A percentile compares a stretch with the other conserved stretches of the same genome.
These are phyloP conservation scores for Fusarium duplospermum DNA, from an alignment of 2,329 filamentous ascomycete genomes.

Conservation along the genomic window DNA sequence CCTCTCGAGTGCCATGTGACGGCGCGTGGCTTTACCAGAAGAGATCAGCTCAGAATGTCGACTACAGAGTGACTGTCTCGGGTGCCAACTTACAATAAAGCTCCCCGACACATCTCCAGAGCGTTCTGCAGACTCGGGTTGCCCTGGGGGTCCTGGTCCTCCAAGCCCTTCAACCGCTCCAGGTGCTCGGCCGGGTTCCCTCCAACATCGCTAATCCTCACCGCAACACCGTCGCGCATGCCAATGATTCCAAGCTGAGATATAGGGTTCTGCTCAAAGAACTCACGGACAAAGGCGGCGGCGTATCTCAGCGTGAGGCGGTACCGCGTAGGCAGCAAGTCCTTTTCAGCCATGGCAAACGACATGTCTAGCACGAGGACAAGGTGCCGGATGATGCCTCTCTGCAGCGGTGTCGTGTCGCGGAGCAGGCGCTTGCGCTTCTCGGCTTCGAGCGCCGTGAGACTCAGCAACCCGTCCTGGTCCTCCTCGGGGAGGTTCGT, in stretches of 20 bases:
- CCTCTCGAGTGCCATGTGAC: constrained; percentile 91
- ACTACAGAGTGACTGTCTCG: neutral
- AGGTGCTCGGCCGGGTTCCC: constrained; percentile 93
- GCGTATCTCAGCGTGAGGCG: constrained; percentile 85
- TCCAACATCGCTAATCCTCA: constrained; percentile 87
- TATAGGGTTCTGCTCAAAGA: constrained; percentile 98
- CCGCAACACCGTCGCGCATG: constrained; percentile 91
- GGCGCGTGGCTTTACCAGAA: constrained; percentile 77
- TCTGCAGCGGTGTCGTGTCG: constrained; percentile 94
- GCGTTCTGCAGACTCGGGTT: constrained; percentile 91
- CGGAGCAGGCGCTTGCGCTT: constrained; percentile 85
- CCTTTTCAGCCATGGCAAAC: constrained; percentile 94
- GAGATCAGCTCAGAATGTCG: constrained; percentile 3
- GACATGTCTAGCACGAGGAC: constrained; percentile 93
- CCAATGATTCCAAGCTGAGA: constrained; percentile 93
- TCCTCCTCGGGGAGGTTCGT: constrained; percentile 75
- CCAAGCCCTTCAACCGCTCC: constrained; percentile 75
- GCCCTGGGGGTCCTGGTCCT: constrained; percentile 75
- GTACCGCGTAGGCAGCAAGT: constrained; percentile 89
- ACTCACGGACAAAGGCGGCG: constrained; percentile 89
- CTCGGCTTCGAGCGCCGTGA: constrained; percentile 83
- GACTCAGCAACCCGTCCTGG: constrained; percentile 80
- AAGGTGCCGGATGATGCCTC: constrained; percentile 97
- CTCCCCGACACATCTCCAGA: constrained; percentile 92
- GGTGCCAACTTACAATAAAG: constrained; percentile 72